These are phyloP conservation scores for Mayamaea pseudoterrestris DNA, from an alignment of 108 stramenopile species.

Conservation along the genomic window DNA sequence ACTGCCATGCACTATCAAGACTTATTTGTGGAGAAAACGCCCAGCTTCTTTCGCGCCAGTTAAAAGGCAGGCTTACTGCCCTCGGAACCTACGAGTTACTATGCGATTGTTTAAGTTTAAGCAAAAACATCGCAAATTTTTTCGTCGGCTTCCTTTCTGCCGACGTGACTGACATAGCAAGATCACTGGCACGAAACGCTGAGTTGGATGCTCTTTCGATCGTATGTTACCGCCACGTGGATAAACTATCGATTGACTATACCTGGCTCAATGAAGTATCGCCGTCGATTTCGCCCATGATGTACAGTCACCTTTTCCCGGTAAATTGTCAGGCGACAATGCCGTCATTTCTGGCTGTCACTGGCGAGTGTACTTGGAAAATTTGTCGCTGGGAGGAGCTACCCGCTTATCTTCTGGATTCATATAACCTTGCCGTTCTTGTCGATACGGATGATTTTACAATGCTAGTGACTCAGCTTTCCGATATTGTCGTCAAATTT, in stretches of 20 bases:
- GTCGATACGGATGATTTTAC: too few species aligned
- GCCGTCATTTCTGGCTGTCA: too few species aligned
- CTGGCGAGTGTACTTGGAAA: too few species aligned
- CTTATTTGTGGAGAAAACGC: too few species aligned
- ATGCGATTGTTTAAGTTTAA: neutral
- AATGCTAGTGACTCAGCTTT: too few species aligned
- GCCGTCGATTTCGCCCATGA: neutral
- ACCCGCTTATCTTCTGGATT: too few species aligned
- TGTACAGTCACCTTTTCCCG: too few species aligned
- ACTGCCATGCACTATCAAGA: neutral
- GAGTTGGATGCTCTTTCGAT: conserved; percentile 2
- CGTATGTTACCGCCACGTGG: conserved; percentile 1
- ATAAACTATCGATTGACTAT: neutral
- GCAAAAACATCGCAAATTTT: neutral
- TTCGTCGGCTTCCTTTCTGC: neutral
- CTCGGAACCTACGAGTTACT: conserved; percentile 3
- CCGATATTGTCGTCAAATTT: too few species aligned
- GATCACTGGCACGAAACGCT: neutral
- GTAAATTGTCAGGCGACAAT: too few species aligned
- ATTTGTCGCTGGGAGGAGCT: too few species aligned
- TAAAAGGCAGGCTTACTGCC: neutral
- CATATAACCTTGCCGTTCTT: too few species aligned
- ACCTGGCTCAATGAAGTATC: neutral
- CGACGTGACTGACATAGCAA: neutral
- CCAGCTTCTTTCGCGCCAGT: too few species aligned